Evolutionary conservation across 2,329 filamentous ascomycete genomes (phyloP).

Genomic region (Zymoseptoria brevis): DNA sequence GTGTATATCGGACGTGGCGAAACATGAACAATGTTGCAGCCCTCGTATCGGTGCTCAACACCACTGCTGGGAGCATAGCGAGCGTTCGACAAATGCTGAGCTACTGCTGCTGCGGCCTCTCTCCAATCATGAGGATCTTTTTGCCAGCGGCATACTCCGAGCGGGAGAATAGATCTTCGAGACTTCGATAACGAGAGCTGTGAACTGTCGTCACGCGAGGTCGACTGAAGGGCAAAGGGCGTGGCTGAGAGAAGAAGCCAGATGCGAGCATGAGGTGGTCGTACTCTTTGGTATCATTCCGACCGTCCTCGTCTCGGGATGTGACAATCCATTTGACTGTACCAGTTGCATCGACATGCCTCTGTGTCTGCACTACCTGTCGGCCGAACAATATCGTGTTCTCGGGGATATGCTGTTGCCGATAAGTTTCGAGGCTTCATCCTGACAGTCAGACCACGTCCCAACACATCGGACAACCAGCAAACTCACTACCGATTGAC

Average conservation of each 20-base stretch:
- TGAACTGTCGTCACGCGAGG: conserved; percentile 48
- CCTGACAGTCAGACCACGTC: background rate
- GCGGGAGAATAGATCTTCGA: conserved; percentile 32
- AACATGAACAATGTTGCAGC: conserved; percentile 59
- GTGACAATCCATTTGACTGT: conserved; percentile 16
- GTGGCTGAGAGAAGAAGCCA: conserved; percentile 65
- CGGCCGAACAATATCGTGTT: conserved; percentile 41
- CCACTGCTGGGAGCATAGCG: conserved; percentile 42
- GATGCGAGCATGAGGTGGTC: conserved; percentile 66
- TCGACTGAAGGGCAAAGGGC: conserved; percentile 46
- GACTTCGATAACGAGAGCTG: conserved; percentile 57
- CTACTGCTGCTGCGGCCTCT: conserved; percentile 66
- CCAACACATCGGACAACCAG: background rate
- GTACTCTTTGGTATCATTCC: conserved; percentile 38
- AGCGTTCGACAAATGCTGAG: conserved; percentile 60
- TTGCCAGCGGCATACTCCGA: conserved; percentile 31
- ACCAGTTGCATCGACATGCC: conserved; percentile 12
- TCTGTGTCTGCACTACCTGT: conserved; percentile 3
- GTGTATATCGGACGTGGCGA: conserved; percentile 64
- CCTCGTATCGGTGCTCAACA: conserved; percentile 21
- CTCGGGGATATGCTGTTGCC: conserved; percentile 47
- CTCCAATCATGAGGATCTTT: conserved; percentile 67
- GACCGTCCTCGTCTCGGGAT: conserved; percentile 11
- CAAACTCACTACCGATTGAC: conserved; percentile 55
- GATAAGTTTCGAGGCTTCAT: conserved; percentile 51